A percentile compares a stretch with the other conserved stretches of the same genome.
These are phyloP conservation scores for Plectosphaerella cucumerina DNA, from an alignment of 2,329 filamentous ascomycete species.

Conservation along the genomic window DNA sequence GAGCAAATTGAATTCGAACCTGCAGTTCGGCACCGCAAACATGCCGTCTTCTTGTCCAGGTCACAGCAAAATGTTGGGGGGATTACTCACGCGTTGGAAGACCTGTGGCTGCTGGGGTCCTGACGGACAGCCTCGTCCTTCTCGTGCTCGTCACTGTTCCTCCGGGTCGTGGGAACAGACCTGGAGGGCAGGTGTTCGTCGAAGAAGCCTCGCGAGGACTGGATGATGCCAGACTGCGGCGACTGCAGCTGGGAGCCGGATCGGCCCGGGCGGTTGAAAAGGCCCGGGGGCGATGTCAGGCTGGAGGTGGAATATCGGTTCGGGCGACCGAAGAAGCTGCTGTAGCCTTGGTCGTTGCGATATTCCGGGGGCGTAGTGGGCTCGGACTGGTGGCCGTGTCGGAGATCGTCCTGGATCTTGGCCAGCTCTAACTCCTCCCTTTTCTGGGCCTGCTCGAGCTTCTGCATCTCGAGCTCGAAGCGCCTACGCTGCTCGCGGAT, in stretches of 20 bases:
- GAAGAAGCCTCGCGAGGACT: conserved; percentile 50
- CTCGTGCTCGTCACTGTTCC: conserved; percentile 89
- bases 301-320: conserved; percentile 88
- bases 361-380: conserved; percentile 96
- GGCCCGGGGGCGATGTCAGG: conserved; percentile 74
- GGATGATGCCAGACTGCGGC: conserved; percentile 62
- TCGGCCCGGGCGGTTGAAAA: conserved; percentile 68
- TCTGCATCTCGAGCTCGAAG: conserved; percentile 89
- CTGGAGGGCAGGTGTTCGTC: conserved; percentile 71
- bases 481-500: conserved; percentile 83
- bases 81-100: conserved; percentile 71
- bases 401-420: conserved; percentile 77
- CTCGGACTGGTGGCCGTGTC: conserved; percentile 79
- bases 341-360: conserved; percentile 71
- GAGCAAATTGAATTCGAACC: too few relatives aligned
- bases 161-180: conserved; percentile 80
- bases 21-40: background rate
- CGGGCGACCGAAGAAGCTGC: conserved; percentile 74
- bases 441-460: conserved; percentile 79
- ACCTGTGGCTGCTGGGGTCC: conserved; percentile 66
- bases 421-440: conserved; percentile 80
- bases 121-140: conserved; percentile 71
- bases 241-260: conserved; percentile 79
- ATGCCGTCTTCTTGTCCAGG: background rate
- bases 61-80: background rate